Base-by-base conservation (phyloP, 441 rosid species). In the Eutrema salsugineum region DNA sequence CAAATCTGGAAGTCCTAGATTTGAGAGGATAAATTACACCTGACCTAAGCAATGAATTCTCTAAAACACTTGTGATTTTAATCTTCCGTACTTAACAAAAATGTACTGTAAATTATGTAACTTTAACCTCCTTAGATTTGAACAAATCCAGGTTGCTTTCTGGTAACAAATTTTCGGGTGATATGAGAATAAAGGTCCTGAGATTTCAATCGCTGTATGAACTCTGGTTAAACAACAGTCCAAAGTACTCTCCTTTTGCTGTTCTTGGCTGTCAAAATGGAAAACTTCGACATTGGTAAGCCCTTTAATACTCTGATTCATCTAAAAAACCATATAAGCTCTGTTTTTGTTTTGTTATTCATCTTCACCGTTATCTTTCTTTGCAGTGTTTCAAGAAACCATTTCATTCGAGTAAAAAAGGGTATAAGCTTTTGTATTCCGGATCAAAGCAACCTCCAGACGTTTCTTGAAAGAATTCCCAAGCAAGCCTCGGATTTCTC, bases 1-100 rank as follows among this genome's bases (percentile, higher is more conserved):
- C 53, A 14, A 78, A 83, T 61, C 77, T 92, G 14, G 83, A 90
- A 77, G 36, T 90, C 42, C 80, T 92, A 78, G 99, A 90, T 70
- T 79, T 92, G 70, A 87, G 94, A 75, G 97, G 96, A 78, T 77
- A 44, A 27, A 72, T 95, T 80, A 97, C 98, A 20, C 70, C 32
- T 10, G 91, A 85, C 63, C 68, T 91, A 74, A 66, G 77, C 72
- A 63, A 56, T 47, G 66, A 79, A 42, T 22, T 79, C 91, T 15
- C 83, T 82, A 57, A 86, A 77, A 77, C 70, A 66, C 82, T 80
- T 93, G 99, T 95, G 76, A 86, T 97, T 79, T 70, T 46, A 27
- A 4, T 22, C n/a, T 15, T 61, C 6, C 30, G 1, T 71, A n/a
- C 28, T 51, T 53, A 30, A 33, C 19, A n/a, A 8, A 32, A 15